Evolutionary conservation across 495 filamentous ascomycete species (phyloP).

Genomic region (Cenococcum geophilum): DNA sequence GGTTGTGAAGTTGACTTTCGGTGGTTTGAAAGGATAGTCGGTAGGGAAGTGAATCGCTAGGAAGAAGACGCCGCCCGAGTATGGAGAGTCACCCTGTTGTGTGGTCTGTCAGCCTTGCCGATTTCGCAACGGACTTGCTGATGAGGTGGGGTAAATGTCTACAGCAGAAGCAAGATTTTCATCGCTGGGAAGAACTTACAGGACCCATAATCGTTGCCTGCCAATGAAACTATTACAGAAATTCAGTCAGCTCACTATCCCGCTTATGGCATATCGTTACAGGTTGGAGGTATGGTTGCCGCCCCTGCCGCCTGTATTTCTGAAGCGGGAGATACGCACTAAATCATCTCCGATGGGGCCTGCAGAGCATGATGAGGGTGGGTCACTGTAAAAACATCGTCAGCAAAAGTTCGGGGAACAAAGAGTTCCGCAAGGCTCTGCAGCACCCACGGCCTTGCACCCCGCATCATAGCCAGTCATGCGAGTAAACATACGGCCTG

Average conservation of each 20-base stretch:
- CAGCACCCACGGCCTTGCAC: constrained; percentile 14
- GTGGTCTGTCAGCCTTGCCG: constrained; percentile 15
- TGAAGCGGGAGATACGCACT: constrained; percentile 53
- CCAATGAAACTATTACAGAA: constrained; percentile 82
- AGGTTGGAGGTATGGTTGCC: constrained; percentile 8
- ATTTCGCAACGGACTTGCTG: neutral
- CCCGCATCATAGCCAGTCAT: constrained; percentile 30
- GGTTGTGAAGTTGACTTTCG: constrained; percentile 99
- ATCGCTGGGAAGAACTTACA: constrained; percentile 55
- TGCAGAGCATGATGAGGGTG: constrained; percentile 96
- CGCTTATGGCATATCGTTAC: neutral
- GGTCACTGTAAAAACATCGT: constrained; percentile 62
- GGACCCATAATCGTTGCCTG: constrained; percentile 99
- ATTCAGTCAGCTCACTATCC: constrained; percentile 10
- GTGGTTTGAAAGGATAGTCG: constrained; percentile 99
- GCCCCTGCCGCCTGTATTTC: constrained; percentile 22
- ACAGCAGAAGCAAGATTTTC: neutral
- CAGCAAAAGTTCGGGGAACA: constrained; percentile 36
- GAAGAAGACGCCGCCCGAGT: constrained; percentile 97
- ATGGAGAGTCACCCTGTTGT: constrained; percentile 79
- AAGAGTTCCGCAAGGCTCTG: constrained; percentile 10
- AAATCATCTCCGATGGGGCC: constrained; percentile 95
- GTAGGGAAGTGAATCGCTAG: constrained; percentile 97
- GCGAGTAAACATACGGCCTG: constrained; percentile 22
- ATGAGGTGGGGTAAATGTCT: constrained; percentile 3